Base-by-base conservation (phyloP, 2,329 filamentous ascomycete species). In the Pseudogymnoascus sp. region DNA sequence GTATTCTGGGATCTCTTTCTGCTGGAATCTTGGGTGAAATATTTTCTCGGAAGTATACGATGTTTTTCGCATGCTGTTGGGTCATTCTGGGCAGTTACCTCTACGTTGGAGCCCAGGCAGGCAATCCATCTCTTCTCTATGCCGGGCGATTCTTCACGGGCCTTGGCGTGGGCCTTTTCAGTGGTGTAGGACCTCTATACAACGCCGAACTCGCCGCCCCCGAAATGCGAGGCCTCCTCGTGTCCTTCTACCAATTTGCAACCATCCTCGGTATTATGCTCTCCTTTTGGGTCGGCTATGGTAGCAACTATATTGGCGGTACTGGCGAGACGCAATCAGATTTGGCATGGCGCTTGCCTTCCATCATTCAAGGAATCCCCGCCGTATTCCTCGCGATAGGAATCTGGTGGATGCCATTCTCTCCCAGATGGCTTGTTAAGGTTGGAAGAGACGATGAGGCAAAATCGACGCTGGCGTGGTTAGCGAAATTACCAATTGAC, bases 241-340 rank as follows among this genome's bases (percentile, higher is more conserved):
- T 88, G 12, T 83, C 81, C 2, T 77, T 88, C n/a, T 84, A 88
- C 62, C 84, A 86, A 64, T 77, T 88, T 15, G 80, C 82, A 2
- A 85, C 83, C 63, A 82, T 80, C 1, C 74, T 83, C 35, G 81
- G 81, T 12, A 80, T 83, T 60, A 76, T 78, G 71, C 72, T 80
- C 13, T 75, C 75, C 0, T 79, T 79, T 69, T 80, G 78, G 77
- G 70, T 78, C 35, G 75, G 74, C 21, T 79, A 79, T 59, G 77
- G 74, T 17, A 76, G 73, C 65, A 78, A 78, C 65, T 77, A 78
- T 61, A 80, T 81, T 15, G 82, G 72, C 0, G 79, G 79, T 12
- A 77, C 73, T 5, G 77, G 77, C 4, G 74, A 76, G 66, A 62
- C 72, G 62, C 70, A 80, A 67, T 71, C 75, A 63, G 69, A 80